A percentile compares a stretch with the other conserved stretches of the same genome.
Conservation (phyloP, 768 basidiomycete genomes). For the Crepidotus variabilis region DNA sequence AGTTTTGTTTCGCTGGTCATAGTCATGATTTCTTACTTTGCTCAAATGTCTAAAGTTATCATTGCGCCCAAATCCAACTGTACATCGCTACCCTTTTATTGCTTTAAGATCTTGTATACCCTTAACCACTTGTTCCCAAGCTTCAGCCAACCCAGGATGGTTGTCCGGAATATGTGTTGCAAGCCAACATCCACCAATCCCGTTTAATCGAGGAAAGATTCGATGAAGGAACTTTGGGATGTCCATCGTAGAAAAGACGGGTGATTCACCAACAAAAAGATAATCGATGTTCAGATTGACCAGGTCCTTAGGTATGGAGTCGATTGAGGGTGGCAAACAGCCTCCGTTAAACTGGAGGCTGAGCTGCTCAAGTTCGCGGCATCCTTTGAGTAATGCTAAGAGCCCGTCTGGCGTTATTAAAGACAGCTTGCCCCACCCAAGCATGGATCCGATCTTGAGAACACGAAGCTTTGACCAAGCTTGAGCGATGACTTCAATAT, state of each 20-base stretch:
- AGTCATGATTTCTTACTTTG: too few relatives aligned
- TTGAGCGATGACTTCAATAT: slow-evolving; percentile 9
- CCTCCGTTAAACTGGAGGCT: slow-evolving; percentile 3
- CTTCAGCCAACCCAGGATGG: background rate
- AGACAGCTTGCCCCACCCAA: slow-evolving; percentile 3
- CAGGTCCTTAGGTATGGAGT: background rate
- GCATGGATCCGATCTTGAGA: slow-evolving; percentile 7
- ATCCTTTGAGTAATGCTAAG: slow-evolving; percentile 5
- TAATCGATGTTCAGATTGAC: slow-evolving; percentile 8
- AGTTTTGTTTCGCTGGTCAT: background rate
- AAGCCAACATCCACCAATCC: slow-evolving; percentile 7
- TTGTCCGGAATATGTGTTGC: background rate
- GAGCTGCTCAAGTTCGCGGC: slow-evolving; percentile 5
- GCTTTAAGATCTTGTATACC: background rate
- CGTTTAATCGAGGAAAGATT: slow-evolving; percentile 4
- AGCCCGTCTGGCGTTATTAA: slow-evolving; percentile 7
- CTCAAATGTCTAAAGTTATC: too few relatives aligned
- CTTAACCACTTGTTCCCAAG: background rate
- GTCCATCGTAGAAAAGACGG: slow-evolving; percentile 6
- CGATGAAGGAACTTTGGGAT: background rate
- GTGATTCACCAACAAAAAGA: slow-evolving; percentile 6
- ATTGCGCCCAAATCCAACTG: too few relatives aligned
- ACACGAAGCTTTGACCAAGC: slow-evolving; percentile 11
- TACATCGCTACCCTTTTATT: too few relatives aligned
- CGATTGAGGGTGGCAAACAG: background rate